Evolutionary conservation across 768 basidiomycete species (phyloP).

Genomic region (Atractiella rhizophila): DNA sequence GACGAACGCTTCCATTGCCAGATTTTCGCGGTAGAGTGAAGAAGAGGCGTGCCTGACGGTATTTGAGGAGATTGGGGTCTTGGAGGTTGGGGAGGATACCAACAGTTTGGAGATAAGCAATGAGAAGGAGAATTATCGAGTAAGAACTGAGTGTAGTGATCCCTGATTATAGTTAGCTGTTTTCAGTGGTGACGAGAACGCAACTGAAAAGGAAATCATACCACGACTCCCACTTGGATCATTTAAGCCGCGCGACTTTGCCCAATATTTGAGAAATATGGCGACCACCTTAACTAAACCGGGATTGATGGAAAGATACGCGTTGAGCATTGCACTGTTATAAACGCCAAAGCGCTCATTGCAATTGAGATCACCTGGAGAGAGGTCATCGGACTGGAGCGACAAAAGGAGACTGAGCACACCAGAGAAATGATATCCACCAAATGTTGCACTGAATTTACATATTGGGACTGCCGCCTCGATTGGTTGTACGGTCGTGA

Average conservation of each 20-base stretch:
- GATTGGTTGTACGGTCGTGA: slow-evolving; percentile 3
- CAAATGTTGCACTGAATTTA: background rate
- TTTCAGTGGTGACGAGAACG: no score
- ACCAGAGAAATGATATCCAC: background rate
- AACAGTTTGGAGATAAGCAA: slow-evolving; percentile 30
- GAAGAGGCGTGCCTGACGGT: background rate
- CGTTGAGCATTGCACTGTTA: slow-evolving; percentile 27
- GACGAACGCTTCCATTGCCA: no score
- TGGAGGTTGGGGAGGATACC: slow-evolving; percentile 14
- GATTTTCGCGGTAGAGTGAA: no score
- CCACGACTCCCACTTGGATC: slow-evolving; percentile 20
- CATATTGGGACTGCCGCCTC: slow-evolving; percentile 11
- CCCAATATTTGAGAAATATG: slow-evolving; percentile 35
- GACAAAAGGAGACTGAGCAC: slow-evolving; percentile 31
- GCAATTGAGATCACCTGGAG: slow-evolving; percentile 30
- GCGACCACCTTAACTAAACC: slow-evolving; percentile 25
- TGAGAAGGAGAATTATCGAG: slow-evolving; percentile 35
- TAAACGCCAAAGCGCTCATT: slow-evolving; percentile 35
- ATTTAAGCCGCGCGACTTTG: slow-evolving; percentile 32
- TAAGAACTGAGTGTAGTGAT: no score
- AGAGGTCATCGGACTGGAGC: no score
- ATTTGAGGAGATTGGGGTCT: slow-evolving; percentile 6
- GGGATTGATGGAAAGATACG: slow-evolving; percentile 30
- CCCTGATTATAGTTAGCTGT: no score
- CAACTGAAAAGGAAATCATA: slow-evolving; percentile 30